Percentiles rank a stretch among this genome's conserved stretches.
Conservation (phyloP, 2,329 filamentous ascomycete genomes). For the Chalara sp. region DNA sequence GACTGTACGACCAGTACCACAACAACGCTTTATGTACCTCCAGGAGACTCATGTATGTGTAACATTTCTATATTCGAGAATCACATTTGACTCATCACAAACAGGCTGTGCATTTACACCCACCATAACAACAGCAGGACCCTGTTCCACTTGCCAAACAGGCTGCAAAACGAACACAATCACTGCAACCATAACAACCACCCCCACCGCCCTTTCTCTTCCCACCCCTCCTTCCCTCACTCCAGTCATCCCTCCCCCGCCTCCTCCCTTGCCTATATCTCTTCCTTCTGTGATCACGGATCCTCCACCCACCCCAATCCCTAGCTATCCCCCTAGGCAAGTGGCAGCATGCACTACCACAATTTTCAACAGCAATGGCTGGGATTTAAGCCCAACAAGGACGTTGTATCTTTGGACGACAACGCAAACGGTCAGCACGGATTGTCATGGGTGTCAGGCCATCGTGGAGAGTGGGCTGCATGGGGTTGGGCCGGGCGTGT, state of each 20-base stretch:
- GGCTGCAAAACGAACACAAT: not conserved
- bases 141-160: not conserved
- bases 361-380: not conserved
- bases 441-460: conserved; percentile 9
- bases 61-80: too few relatives aligned
- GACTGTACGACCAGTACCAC: not conserved
- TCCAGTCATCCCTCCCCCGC: not conserved
- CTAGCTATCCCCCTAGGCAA: not conserved
- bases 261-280: not conserved
- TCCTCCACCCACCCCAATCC: not conserved
- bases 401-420: conserved; percentile 8
- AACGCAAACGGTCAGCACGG: conserved; percentile 4
- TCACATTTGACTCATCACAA: too few relatives aligned
- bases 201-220: not conserved
- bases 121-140: not conserved
- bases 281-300: not conserved
- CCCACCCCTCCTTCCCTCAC: not conserved
- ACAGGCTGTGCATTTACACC: not conserved
- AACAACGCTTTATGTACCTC: not conserved
- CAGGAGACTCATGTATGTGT: not conserved
- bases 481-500: too few relatives aligned
- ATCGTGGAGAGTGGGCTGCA: not conserved
- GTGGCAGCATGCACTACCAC: conserved; percentile 1
- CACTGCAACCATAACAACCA: not conserved
- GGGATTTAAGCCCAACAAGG: conserved; percentile 3